Base-by-base conservation (phyloP, 176 grass and related monocot species). In the Pontederia paniculata region DNA sequence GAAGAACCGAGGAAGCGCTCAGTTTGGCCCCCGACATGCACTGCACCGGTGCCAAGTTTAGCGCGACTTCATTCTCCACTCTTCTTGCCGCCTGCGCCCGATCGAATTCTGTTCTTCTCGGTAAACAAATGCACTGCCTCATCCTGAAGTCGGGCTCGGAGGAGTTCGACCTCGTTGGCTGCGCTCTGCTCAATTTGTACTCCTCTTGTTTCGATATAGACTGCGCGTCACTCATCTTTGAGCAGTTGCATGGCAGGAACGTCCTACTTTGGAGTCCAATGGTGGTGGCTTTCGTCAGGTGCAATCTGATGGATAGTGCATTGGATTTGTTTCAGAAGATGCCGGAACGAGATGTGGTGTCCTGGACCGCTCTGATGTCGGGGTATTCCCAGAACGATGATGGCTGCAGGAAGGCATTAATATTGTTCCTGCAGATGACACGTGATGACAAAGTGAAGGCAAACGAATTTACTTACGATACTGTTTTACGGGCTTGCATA, bases 211-310 rank as follows among this genome's bases (percentile, higher is more conserved):
- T 50, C 0, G 76, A 84, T 19, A 18, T 79, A 14, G 22, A 28
- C 9, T 62, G 51, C 2, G 45, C 63, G 0, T 59, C 23, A 0
- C 17, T 0, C 8, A 42, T 84, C 58, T 84, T 84, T 1, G 63
- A 69, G 2, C 37, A 22, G 8, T 62, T 73, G 42, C 72, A 23
- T 50, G 10, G 42, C 15, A 43, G 21, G 57, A 80, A 84, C 47
- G 41, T 48, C 11, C 68, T 72, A 43, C 52, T 84, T 62, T 80
- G 72, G 82, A 84, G 82, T 21, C 72, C 57, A 4, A 80, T 80
- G 82, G 67, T 80, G 1, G 76, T 84, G 13, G 67, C 71, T 6
- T 63, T 84, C 3, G 81, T 84, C 31, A 84, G 81, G 72, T 84
- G 74, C 52, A 74, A 66, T 52, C 19, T 72, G 72, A 9, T 57